A percentile compares a stretch with the other conserved stretches of the same genome.
Evolutionary conservation across 352 stramenopile species (phyloP).

Genomic region (Globisporangium takayamanum): DNA sequence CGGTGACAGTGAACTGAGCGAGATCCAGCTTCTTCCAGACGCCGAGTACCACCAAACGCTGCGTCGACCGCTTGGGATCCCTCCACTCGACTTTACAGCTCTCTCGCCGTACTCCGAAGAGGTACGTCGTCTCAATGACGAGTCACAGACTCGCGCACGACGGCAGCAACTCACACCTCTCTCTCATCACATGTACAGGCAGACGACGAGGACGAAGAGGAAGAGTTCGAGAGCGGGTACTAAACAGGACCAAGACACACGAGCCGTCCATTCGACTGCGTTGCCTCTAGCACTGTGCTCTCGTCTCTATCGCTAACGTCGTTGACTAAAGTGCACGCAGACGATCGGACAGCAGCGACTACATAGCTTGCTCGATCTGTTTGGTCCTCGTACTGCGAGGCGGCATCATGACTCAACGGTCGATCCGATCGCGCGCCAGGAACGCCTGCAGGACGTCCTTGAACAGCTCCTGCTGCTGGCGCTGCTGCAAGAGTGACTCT

Average conservation of each 20-base stretch:
- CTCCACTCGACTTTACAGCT: constrained; percentile 38
- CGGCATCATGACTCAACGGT: neutral
- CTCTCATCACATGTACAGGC: neutral
- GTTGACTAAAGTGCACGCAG: neutral
- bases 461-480: constrained; percentile 59
- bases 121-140: constrained; percentile 12
- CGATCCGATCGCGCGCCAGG: constrained; percentile 6
- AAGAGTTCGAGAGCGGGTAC: constrained; percentile 21
- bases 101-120: constrained; percentile 54
- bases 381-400: too few relatives aligned
- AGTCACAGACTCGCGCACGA: neutral
- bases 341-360: neutral
- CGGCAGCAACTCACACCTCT: neutral
- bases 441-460: constrained; percentile 48
- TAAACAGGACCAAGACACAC: constrained; percentile 7
- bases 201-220: constrained; percentile 27
- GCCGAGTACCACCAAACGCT: constrained; percentile 6
- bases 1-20: constrained; percentile 18
- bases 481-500: constrained; percentile 51
- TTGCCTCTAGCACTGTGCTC: neutral
- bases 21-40: constrained; percentile 21
- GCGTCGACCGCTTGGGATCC: constrained; percentile 24
- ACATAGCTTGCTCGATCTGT: too few relatives aligned
- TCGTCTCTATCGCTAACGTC: neutral
- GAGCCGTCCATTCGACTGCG: constrained; percentile 1